These are phyloP conservation scores for Paramecium sexaurelia DNA, from an alignment of 73 alveolate species.

Conservation along the genomic window DNA sequence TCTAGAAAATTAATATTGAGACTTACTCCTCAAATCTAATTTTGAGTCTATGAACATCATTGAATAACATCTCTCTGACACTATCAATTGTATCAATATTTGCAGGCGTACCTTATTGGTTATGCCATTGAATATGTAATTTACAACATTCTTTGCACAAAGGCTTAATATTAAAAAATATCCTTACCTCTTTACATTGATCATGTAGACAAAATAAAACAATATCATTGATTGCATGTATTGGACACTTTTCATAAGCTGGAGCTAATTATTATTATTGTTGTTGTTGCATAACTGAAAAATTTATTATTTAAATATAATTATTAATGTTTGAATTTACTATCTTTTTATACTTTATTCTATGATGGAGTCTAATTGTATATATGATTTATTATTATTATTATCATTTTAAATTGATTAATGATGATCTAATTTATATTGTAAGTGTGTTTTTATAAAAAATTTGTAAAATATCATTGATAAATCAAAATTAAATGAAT, in stretches of 20 bases:
- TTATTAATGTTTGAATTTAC: too few relatives aligned
- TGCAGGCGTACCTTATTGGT: slow-evolving; percentile 13
- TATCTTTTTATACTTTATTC: too few relatives aligned
- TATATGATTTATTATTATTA: too few relatives aligned
- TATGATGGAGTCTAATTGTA: too few relatives aligned
- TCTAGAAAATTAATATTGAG: neutral
- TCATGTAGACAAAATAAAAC: slow-evolving; percentile 21
- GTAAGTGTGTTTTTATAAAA: too few relatives aligned
- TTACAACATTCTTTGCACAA: slow-evolving; percentile 49
- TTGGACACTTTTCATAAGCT: slow-evolving; percentile 23
- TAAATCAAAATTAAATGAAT: neutral
- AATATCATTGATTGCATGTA: neutral
- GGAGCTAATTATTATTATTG: neutral
- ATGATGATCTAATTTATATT: too few relatives aligned
- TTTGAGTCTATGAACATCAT: slow-evolving; percentile 2
- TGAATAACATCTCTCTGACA: neutral
- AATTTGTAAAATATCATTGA: neutral
- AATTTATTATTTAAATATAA: too few relatives aligned
- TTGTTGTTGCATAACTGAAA: slow-evolving; percentile 18
- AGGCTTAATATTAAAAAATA: neutral
- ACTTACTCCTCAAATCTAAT: slow-evolving; percentile 29
- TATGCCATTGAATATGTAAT: slow-evolving; percentile 26
- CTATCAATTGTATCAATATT: slow-evolving; percentile 18
- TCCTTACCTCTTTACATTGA: neutral
- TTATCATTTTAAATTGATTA: too few relatives aligned